Base-by-base conservation (phyloP, 495 filamentous ascomycete species). In the Hypoxylon trugodes region DNA sequence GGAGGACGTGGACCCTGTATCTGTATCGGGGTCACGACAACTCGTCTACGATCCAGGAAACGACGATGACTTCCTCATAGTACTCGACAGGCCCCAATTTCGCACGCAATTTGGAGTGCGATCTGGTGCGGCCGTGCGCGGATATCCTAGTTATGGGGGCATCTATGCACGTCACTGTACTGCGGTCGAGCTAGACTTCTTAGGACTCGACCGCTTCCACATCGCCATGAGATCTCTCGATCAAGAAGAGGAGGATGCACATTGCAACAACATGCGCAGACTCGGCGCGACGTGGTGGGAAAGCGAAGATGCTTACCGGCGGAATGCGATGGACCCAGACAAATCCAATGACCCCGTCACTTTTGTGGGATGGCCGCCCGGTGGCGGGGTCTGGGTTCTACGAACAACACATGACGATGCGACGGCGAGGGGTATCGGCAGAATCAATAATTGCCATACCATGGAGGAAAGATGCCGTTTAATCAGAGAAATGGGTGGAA, bases 391-490 rank as follows among this genome's bases (percentile, higher is more conserved):
- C 18, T 69, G 66, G 66, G 61, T 69, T 18, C 55, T 66, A 0
- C 43, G 45, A 26, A 61, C 48, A 6, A 61, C 61, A 5, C 40
- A 62, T 25, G 57, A 47, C 25, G 61, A 58, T 24, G 66, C 66
- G 13, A 32, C 46, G 10, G 28, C 49, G 16, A 61, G 52, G 47
- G 61, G 57, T 10, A 47, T 58, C 33, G 66, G 62, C 26, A 58
- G 51, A 16, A 65, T 69, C 46, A 47, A 61, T 46, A 68, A 69
- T 38, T 64, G 62, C 8, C 40, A 59, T 26, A 66, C 53, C 13
- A 73, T 69, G 69, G 71, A 72, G 21, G 71, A 73, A 41, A 55
- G 69, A 12, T 73, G 71, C 36, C 57, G 67, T 9, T 13, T 60
- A 24, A 69, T 73, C 37, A 50, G 60, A 21, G 52, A 69, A 41